phyloP scores from a whole-genome alignment of 768 basidiomycete genomes.

The Suillus luteus region DNA sequence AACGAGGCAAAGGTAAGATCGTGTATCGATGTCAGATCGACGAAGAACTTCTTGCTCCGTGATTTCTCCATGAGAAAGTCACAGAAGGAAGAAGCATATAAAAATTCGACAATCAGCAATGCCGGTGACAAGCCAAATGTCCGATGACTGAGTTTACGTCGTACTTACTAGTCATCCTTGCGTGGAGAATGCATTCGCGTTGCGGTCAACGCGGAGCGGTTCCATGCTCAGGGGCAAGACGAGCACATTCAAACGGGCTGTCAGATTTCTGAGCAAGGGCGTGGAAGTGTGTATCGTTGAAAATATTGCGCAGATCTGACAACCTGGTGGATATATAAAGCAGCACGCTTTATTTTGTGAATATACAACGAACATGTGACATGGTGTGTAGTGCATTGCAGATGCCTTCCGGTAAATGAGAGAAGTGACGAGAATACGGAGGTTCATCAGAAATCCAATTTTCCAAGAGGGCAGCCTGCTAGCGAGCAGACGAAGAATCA shows the following conservation, averaged over 20 bases:
- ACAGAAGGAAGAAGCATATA: constrained; percentile 20
- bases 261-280: background rate
- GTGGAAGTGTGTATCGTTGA: background rate
- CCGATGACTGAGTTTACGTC: constrained; percentile 11
- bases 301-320: background rate
- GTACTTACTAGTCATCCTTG: background rate
- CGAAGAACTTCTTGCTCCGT: constrained; percentile 18
- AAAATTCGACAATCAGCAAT: background rate
- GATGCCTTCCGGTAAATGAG: constrained; percentile 14
- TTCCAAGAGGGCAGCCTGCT: too few species aligned
- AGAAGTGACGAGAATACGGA: constrained; percentile 15
- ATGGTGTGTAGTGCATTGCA: background rate
- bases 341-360: constrained; percentile 10
- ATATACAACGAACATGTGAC: background rate
- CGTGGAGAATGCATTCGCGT: background rate
- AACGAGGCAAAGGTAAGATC: constrained; percentile 22
- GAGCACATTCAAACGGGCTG: constrained; percentile 7
- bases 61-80: constrained; percentile 24
- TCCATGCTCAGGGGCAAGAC: constrained; percentile 11
- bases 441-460: background rate
- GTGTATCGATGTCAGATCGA: constrained; percentile 13
- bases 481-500: constrained; percentile 16
- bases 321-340: background rate
- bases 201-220: constrained; percentile 6
- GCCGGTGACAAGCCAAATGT: constrained; percentile 14